phyloP scores from a whole-genome alignment of 805 yeast species.

The Sugiyamaella smithiae region DNA sequence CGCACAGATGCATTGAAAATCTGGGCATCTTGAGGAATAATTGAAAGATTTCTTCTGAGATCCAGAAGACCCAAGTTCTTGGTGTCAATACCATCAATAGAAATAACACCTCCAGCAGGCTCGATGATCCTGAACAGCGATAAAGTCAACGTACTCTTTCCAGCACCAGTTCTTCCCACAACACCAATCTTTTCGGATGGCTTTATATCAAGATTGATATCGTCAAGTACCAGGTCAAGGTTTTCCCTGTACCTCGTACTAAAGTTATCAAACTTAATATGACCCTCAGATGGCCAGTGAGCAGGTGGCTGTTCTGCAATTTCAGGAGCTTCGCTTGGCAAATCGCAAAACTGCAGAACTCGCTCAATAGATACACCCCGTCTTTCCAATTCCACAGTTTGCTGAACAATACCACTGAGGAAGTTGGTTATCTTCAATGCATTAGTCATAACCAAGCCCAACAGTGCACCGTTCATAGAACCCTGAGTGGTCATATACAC shows the following conservation, averaged over 20 bases:
- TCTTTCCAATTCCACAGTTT: constrained; percentile 89
- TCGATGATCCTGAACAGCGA: constrained; percentile 61
- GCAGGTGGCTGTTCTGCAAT: constrained; percentile 47
- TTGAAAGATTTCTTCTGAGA: constrained; percentile 53
- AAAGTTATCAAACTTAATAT: constrained; percentile 59
- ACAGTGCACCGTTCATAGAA: constrained; percentile 77
- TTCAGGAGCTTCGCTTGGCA: constrained; percentile 61
- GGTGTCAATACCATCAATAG: constrained; percentile 55
- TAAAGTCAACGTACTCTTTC: constrained; percentile 78
- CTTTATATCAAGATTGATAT: constrained; percentile 58
- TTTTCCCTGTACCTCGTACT: constrained; percentile 66
- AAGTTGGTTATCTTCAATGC: constrained; percentile 80
- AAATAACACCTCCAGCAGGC: constrained; percentile 46
- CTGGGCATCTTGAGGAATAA: constrained; percentile 68
- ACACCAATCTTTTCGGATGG: constrained; percentile 80
- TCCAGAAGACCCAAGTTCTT: constrained; percentile 49
- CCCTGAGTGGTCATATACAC: constrained; percentile 44
- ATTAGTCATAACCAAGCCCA: constrained; percentile 83
- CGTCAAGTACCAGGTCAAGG: constrained; percentile 64
- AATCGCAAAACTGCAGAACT: constrained; percentile 27
- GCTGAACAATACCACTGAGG: constrained; percentile 84
- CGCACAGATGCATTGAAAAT: constrained; percentile 59
- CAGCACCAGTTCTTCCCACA: constrained; percentile 86
- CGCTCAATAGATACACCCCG: constrained; percentile 83
- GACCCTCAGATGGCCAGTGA: constrained; percentile 70